Conservation (phyloP, 768 basidiomycete species). For the Butyriboletus loyo region DNA sequence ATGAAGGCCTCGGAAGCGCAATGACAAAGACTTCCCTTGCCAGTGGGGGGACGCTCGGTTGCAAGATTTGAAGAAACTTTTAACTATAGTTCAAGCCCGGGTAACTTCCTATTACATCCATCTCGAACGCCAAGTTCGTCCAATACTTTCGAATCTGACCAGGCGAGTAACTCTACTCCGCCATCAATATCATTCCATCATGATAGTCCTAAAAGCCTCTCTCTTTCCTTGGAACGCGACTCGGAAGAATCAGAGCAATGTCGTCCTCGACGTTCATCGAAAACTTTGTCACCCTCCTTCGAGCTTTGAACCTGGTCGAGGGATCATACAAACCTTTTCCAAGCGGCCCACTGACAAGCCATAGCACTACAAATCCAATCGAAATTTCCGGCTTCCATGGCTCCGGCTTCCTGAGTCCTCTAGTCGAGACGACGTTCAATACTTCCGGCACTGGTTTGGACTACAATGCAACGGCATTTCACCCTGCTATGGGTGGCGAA, state of each 20-base stretch:
- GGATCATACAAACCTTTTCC: slow-evolving; percentile 12
- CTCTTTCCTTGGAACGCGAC: background rate
- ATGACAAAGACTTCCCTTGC: too few relatives aligned
- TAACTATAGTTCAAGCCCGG: too few relatives aligned
- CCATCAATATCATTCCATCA: background rate
- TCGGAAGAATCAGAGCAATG: background rate
- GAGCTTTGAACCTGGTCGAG: slow-evolving; percentile 9
- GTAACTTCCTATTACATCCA: too few relatives aligned
- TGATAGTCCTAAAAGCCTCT: background rate
- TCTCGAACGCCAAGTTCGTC: too few relatives aligned
- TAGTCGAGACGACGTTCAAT: background rate
- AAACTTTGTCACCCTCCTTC: slow-evolving; percentile 6
- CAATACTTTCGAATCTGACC: slow-evolving; percentile 4
- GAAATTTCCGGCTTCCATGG: background rate
- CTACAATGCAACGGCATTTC: background rate
- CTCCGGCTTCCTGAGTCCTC: background rate
- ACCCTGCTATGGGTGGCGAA: background rate
- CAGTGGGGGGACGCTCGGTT: too few relatives aligned
- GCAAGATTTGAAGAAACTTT: too few relatives aligned
- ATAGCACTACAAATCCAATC: background rate
- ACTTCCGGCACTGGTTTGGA: background rate
- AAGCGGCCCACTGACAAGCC: background rate
- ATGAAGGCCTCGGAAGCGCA: too few relatives aligned
- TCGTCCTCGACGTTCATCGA: slow-evolving; percentile 3
- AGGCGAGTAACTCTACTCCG: background rate